Base-by-base conservation (phyloP, 768 basidiomycete species). In the Russula virescens region DNA sequence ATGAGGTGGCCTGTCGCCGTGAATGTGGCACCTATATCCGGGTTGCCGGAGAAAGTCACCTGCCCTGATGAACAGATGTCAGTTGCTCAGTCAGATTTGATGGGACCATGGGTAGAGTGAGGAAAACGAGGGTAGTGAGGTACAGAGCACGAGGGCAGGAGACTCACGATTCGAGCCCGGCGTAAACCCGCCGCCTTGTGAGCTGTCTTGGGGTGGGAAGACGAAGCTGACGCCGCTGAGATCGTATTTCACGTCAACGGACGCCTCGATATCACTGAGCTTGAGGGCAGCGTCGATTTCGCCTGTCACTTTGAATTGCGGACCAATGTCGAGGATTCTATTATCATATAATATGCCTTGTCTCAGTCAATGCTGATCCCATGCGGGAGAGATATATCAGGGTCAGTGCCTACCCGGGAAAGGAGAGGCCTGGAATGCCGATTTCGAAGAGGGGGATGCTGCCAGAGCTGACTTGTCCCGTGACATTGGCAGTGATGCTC, bases 1-100 rank as follows among this genome's bases (percentile, higher is more conserved):
- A 80, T 81, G 40, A 84, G 69, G 67, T 84, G 81, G 2, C 77
- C 81, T 28, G 73, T 70, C 28, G 83, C 62, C 69, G 75, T 14
- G n/a, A 56, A 78, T 80, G 2, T 43, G 26, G 25, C 18, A 5
- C 18, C 42, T 7, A 43, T 1, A 26, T 35, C n/a, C 19, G 42
- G 42, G 42, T 11, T 10, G 19, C 18, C 6, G 42, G 54, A 45
- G n/a, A 45, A n/a, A 1, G 40, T 55, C 42, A 31, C 25, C 54
- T n/a, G 42, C 26, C 8, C 31, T 31, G 31, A 31, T 31, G 8
- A 8, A 31, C 8, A 8, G 8, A 4, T 31, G 31, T 31, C 31
- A 31, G 31, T 31, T 8, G 8, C 5, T 31, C 31, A 31, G 31
- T 31, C 31, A 31, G 8, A 8, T 31, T 31, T 31, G 31, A 8